These are phyloP conservation scores for Physcia stellaris DNA, from an alignment of 495 filamentous ascomycete species.

Conservation along the genomic window DNA sequence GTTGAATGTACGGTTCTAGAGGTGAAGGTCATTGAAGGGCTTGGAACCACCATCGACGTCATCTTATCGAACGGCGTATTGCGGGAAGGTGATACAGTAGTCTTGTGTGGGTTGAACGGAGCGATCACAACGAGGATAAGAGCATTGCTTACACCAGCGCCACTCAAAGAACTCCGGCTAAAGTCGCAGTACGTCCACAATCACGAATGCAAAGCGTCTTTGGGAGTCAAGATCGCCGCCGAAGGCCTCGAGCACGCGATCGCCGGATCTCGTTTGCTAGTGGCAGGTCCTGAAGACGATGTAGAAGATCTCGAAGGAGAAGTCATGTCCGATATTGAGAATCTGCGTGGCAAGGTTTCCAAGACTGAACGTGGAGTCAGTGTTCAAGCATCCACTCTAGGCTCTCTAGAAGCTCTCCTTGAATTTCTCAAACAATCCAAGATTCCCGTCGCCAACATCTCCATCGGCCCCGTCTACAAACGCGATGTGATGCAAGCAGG, in stretches of 20 bases:
- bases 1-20: constrained; percentile 97
- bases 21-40: constrained; percentile 97
- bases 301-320: constrained; percentile 95
- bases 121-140: constrained; percentile 90
- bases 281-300: constrained; percentile 89
- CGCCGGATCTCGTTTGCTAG: constrained; percentile 85
- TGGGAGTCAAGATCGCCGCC: constrained; percentile 97
- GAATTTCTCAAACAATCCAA: constrained; percentile 91
- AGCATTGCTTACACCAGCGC: constrained; percentile 89
- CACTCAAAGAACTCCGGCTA: constrained; percentile 85
- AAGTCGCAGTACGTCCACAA: constrained; percentile 96
- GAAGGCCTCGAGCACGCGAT: constrained; percentile 95
- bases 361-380: constrained; percentile 86
- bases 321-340: constrained; percentile 89
- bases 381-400: constrained; percentile 94
- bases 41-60: constrained; percentile 98
- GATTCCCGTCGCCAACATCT: constrained; percentile 94
- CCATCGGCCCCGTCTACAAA: constrained; percentile 96
- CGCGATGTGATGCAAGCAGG: constrained; percentile 95
- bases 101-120: constrained; percentile 89
- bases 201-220: constrained; percentile 95
- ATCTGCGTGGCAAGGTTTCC: constrained; percentile 76
- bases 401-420: constrained; percentile 89
- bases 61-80: constrained; percentile 93
- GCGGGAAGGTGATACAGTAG: constrained; percentile 84